Percentiles rank a stretch among this genome's conserved stretches.
These are phyloP conservation scores for Rhizopogon vinicolor DNA, from an alignment of 768 basidiomycete species.

Conservation along the genomic window DNA sequence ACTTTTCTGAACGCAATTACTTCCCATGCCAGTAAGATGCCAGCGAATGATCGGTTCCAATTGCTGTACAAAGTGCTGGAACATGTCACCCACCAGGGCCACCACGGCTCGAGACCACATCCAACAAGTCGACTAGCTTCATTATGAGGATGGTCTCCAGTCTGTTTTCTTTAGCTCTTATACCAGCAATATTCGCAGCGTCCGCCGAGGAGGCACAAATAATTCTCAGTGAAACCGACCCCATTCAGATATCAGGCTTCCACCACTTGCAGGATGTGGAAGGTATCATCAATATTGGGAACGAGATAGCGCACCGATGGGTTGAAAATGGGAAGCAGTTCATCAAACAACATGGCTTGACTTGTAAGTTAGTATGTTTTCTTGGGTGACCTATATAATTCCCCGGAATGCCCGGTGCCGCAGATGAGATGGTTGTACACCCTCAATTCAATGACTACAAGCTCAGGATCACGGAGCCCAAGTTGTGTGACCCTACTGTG, in stretches of 20 bases:
- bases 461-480: conserved; percentile 61
- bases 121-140: not conserved
- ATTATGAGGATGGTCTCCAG: conserved; percentile 34
- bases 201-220: conserved; percentile 38
- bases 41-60: too few relatives aligned
- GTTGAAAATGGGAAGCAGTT: conserved; percentile 57
- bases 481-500: conserved; percentile 75
- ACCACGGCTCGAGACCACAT: too few relatives aligned
- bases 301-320: conserved; percentile 57
- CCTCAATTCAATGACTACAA: conserved; percentile 46
- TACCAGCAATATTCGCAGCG: conserved; percentile 32
- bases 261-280: conserved; percentile 39
- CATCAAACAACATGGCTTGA: conserved; percentile 64
- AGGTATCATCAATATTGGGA: conserved; percentile 34
- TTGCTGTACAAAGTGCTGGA: too few relatives aligned
- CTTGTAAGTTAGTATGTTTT: conserved; percentile 46
- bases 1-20: too few relatives aligned
- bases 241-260: conserved; percentile 5
- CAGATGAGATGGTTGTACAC: conserved; percentile 61
- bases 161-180: conserved; percentile 30
- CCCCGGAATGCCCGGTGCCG: not conserved
- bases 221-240: conserved; percentile 31
- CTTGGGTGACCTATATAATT: not conserved
- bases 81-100: too few relatives aligned
- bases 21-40: too few relatives aligned